A percentile compares a stretch with the other conserved stretches of the same genome.
Conservation (phyloP, 2,329 filamentous ascomycete species). For the Aureobasidium sp. region DNA sequence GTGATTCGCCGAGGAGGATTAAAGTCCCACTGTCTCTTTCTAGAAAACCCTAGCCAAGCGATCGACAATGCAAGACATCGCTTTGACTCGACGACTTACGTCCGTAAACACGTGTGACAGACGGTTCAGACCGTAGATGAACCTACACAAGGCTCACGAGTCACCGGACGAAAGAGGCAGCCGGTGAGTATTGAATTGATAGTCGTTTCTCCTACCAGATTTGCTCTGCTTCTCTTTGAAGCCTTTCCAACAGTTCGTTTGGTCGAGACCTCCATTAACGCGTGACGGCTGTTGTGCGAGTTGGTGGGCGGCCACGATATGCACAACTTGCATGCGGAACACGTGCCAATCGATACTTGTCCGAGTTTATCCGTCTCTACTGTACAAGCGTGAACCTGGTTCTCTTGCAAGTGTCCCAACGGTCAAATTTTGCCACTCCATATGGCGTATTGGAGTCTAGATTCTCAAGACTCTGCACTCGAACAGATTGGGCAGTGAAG, state of each 20-base stretch:
- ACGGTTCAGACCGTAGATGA: not conserved
- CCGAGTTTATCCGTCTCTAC: not conserved
- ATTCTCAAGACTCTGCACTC: not conserved
- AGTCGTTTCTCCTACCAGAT: slow-evolving; percentile 5
- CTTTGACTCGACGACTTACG: not conserved
- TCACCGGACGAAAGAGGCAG: not conserved
- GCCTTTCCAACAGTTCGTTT: not conserved
- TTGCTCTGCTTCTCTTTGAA: not conserved
- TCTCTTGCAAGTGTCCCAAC: slow-evolving; percentile 9
- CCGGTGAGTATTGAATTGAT: slow-evolving; percentile 13
- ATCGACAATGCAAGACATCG: slow-evolving; percentile 11
- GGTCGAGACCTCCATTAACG: not conserved
- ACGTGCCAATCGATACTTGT: not conserved
- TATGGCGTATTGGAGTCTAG: slow-evolving; percentile 7
- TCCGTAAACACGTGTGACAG: not conserved
- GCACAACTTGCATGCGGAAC: not conserved
- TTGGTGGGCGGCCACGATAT: not conserved
- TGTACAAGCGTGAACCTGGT: slow-evolving; percentile 4
- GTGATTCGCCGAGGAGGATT: not conserved
- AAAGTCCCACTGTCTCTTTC: not conserved
- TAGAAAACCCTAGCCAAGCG: not conserved
- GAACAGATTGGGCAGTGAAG: not conserved
- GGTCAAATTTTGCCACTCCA: not conserved
- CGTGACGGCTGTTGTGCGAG: not conserved
- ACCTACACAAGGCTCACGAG: not conserved